Evolutionary conservation across 116 monocot genomes (phyloP).

Genomic region (Trichopus zeylanicus): DNA sequence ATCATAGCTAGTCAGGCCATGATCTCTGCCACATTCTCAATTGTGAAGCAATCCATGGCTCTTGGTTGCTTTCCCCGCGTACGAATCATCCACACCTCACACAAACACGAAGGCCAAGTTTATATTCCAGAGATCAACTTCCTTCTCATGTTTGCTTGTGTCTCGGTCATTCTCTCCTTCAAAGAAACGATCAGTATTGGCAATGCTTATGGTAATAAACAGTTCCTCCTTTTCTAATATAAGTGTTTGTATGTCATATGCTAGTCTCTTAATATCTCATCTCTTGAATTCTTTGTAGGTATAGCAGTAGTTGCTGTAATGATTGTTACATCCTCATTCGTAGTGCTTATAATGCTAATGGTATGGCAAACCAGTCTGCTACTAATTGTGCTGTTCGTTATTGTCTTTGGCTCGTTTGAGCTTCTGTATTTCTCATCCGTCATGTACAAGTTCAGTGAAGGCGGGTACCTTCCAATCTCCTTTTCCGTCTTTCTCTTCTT

Average conservation of each 20-base stretch:
- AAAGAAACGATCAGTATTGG: slow-evolving; percentile 42
- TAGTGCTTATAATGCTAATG: slow-evolving; percentile 51
- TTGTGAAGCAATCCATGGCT: slow-evolving; percentile 47
- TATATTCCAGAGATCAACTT: slow-evolving; percentile 63
- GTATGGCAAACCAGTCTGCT: slow-evolving; percentile 41
- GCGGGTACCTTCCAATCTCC: slow-evolving; percentile 51
- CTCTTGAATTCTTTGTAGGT: slow-evolving; percentile 12
- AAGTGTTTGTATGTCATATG: too few species aligned
- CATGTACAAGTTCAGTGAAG: slow-evolving; percentile 49
- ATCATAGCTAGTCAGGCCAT: slow-evolving; percentile 70
- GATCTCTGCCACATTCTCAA: slow-evolving; percentile 59
- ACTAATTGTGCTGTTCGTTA: slow-evolving; percentile 21
- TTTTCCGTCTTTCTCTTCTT: slow-evolving; percentile 41
- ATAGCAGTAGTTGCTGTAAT: slow-evolving; percentile 57
- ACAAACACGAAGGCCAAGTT: slow-evolving; percentile 50
- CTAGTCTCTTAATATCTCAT: too few species aligned
- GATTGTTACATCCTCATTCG: slow-evolving; percentile 40
- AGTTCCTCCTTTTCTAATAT: too few species aligned
- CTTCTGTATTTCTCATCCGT: slow-evolving; percentile 56
- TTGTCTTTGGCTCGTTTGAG: slow-evolving; percentile 36
- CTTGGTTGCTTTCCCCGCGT: slow-evolving; percentile 65
- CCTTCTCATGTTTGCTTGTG: slow-evolving; percentile 48
- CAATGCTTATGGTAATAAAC: slow-evolving; percentile 43
- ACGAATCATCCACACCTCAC: slow-evolving; percentile 41
- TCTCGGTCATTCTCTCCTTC: slow-evolving; percentile 40